Evolutionary conservation across 2,329 filamentous ascomycete genomes (phyloP).

Genomic region (Aspergillus neoniger): DNA sequence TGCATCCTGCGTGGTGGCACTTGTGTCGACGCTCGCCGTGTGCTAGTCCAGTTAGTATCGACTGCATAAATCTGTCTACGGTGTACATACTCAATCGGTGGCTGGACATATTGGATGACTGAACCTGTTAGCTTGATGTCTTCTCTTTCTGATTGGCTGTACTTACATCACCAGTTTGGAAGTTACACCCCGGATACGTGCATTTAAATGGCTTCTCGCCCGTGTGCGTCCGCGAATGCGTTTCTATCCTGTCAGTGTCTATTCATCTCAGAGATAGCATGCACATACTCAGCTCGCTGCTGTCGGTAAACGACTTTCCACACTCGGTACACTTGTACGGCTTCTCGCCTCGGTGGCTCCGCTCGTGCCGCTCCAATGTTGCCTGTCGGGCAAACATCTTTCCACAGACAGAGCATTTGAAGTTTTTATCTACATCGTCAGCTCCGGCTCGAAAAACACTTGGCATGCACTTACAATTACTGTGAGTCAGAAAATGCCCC

Average conservation of each 20-base stretch:
- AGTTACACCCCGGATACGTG: constrained; percentile 45
- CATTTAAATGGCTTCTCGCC: constrained; percentile 49
- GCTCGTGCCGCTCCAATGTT: constrained; percentile 47
- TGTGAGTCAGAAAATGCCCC: constrained; percentile 48
- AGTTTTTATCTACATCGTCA: constrained; percentile 42
- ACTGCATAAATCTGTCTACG: neutral
- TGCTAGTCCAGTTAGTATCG: constrained; percentile 25
- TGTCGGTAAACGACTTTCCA: constrained; percentile 47
- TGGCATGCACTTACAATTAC: constrained; percentile 39
- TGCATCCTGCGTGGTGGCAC: constrained; percentile 42
- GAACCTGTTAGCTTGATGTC: constrained; percentile 28
- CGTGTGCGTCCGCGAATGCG: constrained; percentile 45
- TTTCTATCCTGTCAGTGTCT: constrained; percentile 38
- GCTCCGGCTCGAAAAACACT: too few species aligned
- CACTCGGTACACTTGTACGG: constrained; percentile 45
- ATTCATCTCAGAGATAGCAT: neutral
- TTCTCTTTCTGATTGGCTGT: neutral
- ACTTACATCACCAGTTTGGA: constrained; percentile 47
- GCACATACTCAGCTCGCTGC: constrained; percentile 46
- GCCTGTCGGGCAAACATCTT: constrained; percentile 47
- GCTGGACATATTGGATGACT: constrained; percentile 51
- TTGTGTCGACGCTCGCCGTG: constrained; percentile 47
- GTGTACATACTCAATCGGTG: constrained; percentile 43
- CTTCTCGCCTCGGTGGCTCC: constrained; percentile 48
- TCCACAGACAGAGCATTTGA: constrained; percentile 43